Percentiles rank a stretch among this genome's conserved stretches.
These are phyloP conservation scores for Dysphania ambrosioides DNA, from an alignment of 148 eudicot species.

Conservation along the genomic window DNA sequence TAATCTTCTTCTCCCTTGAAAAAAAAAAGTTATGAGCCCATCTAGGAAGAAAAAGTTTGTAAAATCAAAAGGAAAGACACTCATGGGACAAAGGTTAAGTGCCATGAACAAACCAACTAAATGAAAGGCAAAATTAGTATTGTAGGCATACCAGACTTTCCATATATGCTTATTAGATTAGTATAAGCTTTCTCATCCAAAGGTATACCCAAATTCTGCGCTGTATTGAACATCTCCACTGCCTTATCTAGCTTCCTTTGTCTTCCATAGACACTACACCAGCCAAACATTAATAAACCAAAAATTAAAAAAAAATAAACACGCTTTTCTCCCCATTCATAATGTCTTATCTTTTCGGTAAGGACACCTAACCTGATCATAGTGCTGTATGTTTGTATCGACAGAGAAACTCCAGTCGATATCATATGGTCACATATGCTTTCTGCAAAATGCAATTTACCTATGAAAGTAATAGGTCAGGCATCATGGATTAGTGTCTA, in stretches of 20 bases:
- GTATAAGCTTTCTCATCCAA: conserved; percentile 85
- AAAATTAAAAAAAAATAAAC: conserved; percentile 7
- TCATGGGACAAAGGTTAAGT: background rate
- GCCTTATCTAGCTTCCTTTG: conserved; percentile 63
- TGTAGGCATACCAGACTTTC: conserved; percentile 59
- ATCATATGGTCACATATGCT: conserved; percentile 73
- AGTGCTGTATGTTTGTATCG: conserved; percentile 78
- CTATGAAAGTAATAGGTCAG: conserved; percentile 36
- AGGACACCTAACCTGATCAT: conserved; percentile 67
- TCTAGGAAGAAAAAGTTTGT: background rate
- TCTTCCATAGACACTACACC: conserved; percentile 81
- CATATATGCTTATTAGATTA: conserved; percentile 68
- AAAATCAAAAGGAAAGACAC: background rate
- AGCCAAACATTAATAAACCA: conserved; percentile 16
- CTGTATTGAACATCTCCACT: conserved; percentile 61
- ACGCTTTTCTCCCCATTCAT: background rate
- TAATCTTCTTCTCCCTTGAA: too few species aligned
- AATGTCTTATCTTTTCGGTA: conserved; percentile 2
- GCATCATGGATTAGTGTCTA: conserved; percentile 11
- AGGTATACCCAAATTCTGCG: conserved; percentile 45
- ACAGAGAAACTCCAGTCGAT: conserved; percentile 52
- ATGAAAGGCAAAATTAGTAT: background rate
- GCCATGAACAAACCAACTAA: background rate
- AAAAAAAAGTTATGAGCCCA: too few species aligned
- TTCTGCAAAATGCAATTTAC: conserved; percentile 61